Evolutionary conservation across 1,284 basidiomycete species (phyloP).

Genomic region (Tilletia horrida): DNA sequence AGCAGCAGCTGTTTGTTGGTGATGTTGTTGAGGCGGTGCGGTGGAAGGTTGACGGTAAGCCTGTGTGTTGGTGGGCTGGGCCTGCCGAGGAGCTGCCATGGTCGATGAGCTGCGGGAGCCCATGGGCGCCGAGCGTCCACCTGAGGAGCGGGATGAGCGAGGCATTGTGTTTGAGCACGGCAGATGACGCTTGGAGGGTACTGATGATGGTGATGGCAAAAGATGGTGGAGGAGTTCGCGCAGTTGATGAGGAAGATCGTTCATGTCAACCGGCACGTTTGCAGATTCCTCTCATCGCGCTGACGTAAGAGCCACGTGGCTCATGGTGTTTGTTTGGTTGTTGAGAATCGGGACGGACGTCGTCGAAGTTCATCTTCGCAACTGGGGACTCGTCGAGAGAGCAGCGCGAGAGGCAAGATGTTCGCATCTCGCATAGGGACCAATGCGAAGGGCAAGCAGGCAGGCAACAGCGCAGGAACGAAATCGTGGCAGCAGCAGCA

Average conservation of each 20-base stretch:
- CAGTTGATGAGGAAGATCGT: no score
- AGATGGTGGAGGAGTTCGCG: no score
- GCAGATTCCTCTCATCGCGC: no score
- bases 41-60: conserved; percentile 28
- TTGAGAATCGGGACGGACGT: no score
- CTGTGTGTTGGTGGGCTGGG: conserved; percentile 25
- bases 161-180: conserved; percentile 37
- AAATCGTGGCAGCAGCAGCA: neutral
- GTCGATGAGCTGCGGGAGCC: conserved; percentile 51
- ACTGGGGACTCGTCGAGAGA: no score
- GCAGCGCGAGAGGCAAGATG: neutral
- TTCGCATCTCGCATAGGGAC: conserved; percentile 13
- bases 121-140: conserved; percentile 42
- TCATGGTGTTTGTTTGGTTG: no score
- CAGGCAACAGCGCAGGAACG: neutral
- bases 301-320: no score
- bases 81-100: conserved; percentile 36
- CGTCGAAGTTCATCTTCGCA: no score
- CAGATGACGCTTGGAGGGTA: neutral
- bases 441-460: neutral
- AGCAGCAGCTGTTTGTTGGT: conserved; percentile 22
- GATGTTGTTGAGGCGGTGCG: conserved; percentile 18
- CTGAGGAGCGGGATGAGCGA: conserved; percentile 43
- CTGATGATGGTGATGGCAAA: conserved; percentile 17
- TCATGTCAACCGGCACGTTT: no score